phyloP scores from a whole-genome alignment of 768 basidiomycete genomes.

The Udeniomyces megalosporus region DNA sequence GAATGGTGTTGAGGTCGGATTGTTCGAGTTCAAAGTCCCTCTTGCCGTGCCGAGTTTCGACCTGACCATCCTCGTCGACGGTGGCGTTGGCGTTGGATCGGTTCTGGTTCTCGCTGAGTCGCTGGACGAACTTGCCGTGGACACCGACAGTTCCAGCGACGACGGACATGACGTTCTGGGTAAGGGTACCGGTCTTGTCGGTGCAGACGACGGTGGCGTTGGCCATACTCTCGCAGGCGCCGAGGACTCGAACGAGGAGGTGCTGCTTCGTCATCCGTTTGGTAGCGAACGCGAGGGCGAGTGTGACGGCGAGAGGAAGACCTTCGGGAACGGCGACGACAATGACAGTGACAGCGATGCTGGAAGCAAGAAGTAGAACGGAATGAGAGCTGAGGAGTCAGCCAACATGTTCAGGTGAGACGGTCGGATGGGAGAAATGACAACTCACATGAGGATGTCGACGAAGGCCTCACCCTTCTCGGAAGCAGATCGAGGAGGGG shows the following conservation, averaged over 20 bases:
- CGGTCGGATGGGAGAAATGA: no score
- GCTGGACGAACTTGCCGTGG: conserved; percentile 79
- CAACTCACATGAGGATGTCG: conserved; percentile 13
- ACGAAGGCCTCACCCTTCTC: conserved; percentile 16
- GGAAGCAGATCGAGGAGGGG: conserved; percentile 1
- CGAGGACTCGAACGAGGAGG: conserved; percentile 82
- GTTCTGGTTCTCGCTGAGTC: conserved; percentile 50
- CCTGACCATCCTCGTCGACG: conserved; percentile 16
- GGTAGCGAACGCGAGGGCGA: conserved; percentile 92
- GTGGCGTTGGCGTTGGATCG: conserved; percentile 54
- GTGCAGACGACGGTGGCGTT: conserved; percentile 59
- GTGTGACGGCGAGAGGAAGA: conserved; percentile 84
- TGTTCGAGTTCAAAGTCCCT: conserved; percentile 78
- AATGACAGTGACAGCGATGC: conserved; percentile 25
- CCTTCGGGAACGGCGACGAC: conserved; percentile 85
- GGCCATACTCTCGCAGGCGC: conserved; percentile 97
- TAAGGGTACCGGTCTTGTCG: conserved; percentile 92
- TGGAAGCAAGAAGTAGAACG: no score
- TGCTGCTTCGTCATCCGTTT: conserved; percentile 96
- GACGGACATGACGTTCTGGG: conserved; percentile 82
- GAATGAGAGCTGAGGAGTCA: no score
- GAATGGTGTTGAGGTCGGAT: conserved; percentile 44
- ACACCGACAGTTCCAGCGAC: conserved; percentile 91
- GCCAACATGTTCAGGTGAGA: no score
- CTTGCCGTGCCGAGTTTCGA: conserved; percentile 32